phyloP scores from a whole-genome alignment of 257 asterid genomes.

The Linaria vulgaris region DNA sequence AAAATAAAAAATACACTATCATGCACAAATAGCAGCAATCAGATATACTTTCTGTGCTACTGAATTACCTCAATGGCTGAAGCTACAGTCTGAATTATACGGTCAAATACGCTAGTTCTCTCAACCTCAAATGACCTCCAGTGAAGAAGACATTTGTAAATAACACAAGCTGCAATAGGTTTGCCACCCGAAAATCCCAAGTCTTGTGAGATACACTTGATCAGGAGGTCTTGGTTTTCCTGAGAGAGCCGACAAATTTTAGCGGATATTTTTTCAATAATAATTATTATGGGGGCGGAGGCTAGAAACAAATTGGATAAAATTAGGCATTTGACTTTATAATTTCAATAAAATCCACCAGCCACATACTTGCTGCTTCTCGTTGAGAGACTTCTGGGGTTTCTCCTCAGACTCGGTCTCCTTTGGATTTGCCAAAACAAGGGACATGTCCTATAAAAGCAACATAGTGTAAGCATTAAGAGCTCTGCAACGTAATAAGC shows the following conservation, averaged over 20 bases:
- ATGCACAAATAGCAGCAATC: conserved; percentile 11
- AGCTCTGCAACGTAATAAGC: conserved; percentile 14
- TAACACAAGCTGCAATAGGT: conserved; percentile 92
- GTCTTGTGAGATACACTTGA: conserved; percentile 93
- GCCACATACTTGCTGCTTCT: conserved; percentile 64
- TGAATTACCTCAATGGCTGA: conserved; percentile 78
- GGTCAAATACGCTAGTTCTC: conserved; percentile 93
- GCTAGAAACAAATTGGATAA: conserved; percentile 10
- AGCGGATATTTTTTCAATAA: conserved; percentile 7
- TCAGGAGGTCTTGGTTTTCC: conserved; percentile 96
- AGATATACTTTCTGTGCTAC: conserved; percentile 4
- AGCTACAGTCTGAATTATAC: conserved; percentile 81
- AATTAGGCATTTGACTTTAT: background rate
- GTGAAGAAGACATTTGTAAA: conserved; percentile 94
- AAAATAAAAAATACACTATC: too few relatives aligned
- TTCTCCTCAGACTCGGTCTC: conserved; percentile 68
- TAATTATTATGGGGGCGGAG: conserved; percentile 6
- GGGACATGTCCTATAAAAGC: conserved; percentile 48
- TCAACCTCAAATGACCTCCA: conserved; percentile 99
- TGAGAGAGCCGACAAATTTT: conserved; percentile 36
- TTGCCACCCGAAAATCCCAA: conserved; percentile 94
- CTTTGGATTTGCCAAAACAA: conserved; percentile 49
- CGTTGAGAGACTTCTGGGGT: conserved; percentile 74
- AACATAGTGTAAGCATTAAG: conserved; percentile 17
- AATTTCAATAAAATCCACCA: conserved; percentile 18